Evolutionary conservation across 2,329 filamentous ascomycete species (phyloP).

Genomic region (Diplodia seriata): DNA sequence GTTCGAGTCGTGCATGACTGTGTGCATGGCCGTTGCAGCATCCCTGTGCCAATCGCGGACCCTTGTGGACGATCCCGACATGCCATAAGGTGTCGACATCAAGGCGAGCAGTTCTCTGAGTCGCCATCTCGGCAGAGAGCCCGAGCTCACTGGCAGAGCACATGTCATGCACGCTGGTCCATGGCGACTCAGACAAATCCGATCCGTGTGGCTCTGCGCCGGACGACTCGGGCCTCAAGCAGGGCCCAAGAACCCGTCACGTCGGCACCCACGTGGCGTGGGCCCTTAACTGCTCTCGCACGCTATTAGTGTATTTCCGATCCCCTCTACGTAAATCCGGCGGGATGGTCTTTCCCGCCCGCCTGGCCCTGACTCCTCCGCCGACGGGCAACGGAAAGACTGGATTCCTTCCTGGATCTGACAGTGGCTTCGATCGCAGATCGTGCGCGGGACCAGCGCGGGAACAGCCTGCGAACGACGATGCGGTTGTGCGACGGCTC

Average conservation of each 20-base stretch:
- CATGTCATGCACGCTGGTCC: background rate
- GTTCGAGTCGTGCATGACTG: background rate
- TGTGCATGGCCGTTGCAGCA: background rate
- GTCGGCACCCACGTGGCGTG: conserved; percentile 12
- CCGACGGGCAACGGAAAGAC: conserved; percentile 19
- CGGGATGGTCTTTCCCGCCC: background rate
- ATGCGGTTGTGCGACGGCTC: background rate
- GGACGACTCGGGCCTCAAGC: conserved; percentile 8
- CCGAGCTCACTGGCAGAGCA: background rate
- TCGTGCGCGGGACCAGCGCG: too few species aligned
- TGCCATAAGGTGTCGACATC: background rate
- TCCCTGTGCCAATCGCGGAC: conserved; percentile 21
- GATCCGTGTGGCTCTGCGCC: background rate
- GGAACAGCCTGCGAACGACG: too few species aligned
- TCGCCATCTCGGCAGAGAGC: conserved; percentile 1
- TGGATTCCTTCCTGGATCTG: too few species aligned
- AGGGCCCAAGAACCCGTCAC: background rate
- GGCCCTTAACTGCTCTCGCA: background rate
- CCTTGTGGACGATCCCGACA: conserved; percentile 16
- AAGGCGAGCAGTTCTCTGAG: conserved; percentile 6
- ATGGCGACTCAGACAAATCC: conserved; percentile 1
- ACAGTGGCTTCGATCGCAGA: too few species aligned
- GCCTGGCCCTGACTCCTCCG: background rate
- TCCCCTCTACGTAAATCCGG: background rate
- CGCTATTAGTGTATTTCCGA: background rate